Conservation (phyloP, 2,329 filamentous ascomycete genomes). For the Neonectria magnoliae region DNA sequence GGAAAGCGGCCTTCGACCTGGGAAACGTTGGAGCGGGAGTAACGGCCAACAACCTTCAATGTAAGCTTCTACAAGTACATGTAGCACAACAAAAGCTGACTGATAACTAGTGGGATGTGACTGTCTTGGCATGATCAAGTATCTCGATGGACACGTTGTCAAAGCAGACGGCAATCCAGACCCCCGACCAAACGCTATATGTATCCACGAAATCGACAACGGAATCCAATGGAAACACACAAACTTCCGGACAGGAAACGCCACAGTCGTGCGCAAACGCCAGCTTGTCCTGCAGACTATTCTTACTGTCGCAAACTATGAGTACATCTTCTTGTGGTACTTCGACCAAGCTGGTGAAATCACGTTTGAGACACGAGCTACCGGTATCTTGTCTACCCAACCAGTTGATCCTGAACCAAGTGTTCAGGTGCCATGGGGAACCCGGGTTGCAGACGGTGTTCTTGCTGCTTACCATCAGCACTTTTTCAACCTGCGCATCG, state of each 20-base stretch:
- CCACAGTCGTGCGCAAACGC: slow-evolving; percentile 64
- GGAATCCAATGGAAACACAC: slow-evolving; percentile 72
- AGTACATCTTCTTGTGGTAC: slow-evolving; percentile 62
- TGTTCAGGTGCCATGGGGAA: too few relatives aligned
- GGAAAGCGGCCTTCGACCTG: slow-evolving; percentile 76
- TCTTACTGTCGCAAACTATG: slow-evolving; percentile 72
- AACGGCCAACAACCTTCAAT: slow-evolving; percentile 71
- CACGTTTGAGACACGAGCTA: slow-evolving; percentile 70
- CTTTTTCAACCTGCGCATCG: slow-evolving; percentile 72
- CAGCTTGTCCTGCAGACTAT: slow-evolving; percentile 70
- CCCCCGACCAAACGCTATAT: slow-evolving; percentile 49
- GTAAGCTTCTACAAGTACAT: too few relatives aligned
- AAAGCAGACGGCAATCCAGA: not conserved
- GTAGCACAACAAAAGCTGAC: too few relatives aligned
- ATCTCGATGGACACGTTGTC: slow-evolving; percentile 43
- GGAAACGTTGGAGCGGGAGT: slow-evolving; percentile 73
- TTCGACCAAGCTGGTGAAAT: slow-evolving; percentile 72
- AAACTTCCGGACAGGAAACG: slow-evolving; percentile 66
- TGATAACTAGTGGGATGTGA: slow-evolving; percentile 65
- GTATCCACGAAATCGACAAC: slow-evolving; percentile 50
- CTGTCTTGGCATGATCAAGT: slow-evolving; percentile 60
- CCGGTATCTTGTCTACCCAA: slow-evolving; percentile 71
- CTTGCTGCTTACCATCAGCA: slow-evolving; percentile 76
- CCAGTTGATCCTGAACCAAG: slow-evolving; percentile 40
- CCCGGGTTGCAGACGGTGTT: slow-evolving; percentile 52